Evolutionary conservation across 352 stramenopile genomes (phyloP), one percentile per base, ranked within the genome.

Genomic region (Phytopythium vexans): DNA sequence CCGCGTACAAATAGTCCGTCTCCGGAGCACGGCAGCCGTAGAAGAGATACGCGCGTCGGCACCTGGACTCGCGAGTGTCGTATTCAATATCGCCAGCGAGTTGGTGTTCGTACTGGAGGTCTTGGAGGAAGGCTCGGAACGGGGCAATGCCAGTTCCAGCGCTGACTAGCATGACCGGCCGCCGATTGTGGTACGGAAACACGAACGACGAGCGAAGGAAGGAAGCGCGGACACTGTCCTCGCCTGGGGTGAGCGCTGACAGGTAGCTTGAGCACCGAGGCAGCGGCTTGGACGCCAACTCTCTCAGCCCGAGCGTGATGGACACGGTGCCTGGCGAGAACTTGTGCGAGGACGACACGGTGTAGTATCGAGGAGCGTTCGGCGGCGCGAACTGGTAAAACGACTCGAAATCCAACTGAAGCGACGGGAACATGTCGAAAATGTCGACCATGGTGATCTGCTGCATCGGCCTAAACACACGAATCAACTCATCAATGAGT

Each of bases 141-240:
- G 85, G 85, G 21, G 85, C 85, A 41, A 94, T 88, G 46, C 85
- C 85, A 10, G 85, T 92, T 21, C 85, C 85, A 2, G 81, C 74
- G 41, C 80, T 89, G 27, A 94, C 75, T 37, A 91, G 72, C 68
- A 94, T 76, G 48, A 91, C 70, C 41, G 82, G 82, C 6, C 64
- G 73, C 3, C 72, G 65, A 41, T 89, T 59, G 38, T 84, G 56
- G 31, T 72, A 70, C 38, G 82, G 82, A 46, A 88, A 92, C 4
- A 86, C 74, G 44, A 92, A 90, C 1, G 80, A 88, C 27, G 82
- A 92, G 52, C 78, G 70, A 51, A 85, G 82, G 48, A 90, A 90
- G 8, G 67, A 76, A 32, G 72, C 85, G 10, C 78, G 79, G 21
- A 94, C 62, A 9, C 32, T 43, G 44, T 89, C 72, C 8, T 33